Evolutionary conservation across 75 land plant species (phyloP), one percentile per base, ranked within the genome.

Genomic region (Isoetes taiwanensis): DNA sequence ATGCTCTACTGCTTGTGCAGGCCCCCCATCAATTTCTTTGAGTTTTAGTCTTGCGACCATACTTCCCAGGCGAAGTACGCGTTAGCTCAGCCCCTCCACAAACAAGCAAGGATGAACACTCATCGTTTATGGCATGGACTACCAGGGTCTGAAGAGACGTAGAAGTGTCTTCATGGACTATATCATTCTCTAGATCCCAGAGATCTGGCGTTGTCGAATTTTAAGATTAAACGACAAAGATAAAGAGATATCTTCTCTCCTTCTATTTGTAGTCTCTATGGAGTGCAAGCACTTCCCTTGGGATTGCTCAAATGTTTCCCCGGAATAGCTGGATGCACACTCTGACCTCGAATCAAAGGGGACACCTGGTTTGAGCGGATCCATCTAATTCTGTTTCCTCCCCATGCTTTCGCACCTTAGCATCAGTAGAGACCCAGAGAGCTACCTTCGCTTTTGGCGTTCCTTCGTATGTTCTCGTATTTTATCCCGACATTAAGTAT

Each of bases 1-100:
- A 58, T 58, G 61, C 41, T 58, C 61, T n/a, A 58, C 43, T 43
- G 12, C 61, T 58, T 58, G 43, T 58, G 14, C 61, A 58, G 34
- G 61, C 61, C 56, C 58, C n/a, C 42, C 34, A 2, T 56, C 39
- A 56, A 56, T 33, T 56, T 38, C 42, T 56, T 33, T 56, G 41
- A 56, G 34, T 56, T 56, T 56, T 21, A 56, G 4, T 56, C 40
- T 56, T 56, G 58, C 39, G 11, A 56, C 11, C 39, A 24, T 56
- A 33, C 34, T 56, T 38, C 58, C 2, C 17, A 59, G 61, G 61
- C 0, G 26, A 2, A 37, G 39, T 59, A 59, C 25, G 42, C 41
- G 27, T 59, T 59, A 59, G 42, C 19, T 59, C 16, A 30, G 24
- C 28, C 61, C 34, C 0, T 59, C n/a, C n/a, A n/a, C n/a, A n/a